Evolutionary conservation across 257 asterid species (phyloP).

Genomic region (Scutellaria barbata): DNA sequence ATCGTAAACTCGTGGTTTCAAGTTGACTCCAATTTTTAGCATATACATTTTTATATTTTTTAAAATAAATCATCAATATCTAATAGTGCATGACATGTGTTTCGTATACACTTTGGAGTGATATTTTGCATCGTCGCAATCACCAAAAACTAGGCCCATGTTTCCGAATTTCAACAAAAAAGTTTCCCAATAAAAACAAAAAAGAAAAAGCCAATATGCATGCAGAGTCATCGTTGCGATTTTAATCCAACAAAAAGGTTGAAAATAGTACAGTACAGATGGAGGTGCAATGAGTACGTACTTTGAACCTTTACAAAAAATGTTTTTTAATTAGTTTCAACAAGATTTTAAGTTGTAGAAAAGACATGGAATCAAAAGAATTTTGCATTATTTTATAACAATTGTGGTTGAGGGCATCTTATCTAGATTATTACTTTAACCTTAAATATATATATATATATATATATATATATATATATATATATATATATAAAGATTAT

Average conservation of each 20-base stretch:
- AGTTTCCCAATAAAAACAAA: background rate
- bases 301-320: background rate
- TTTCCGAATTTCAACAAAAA: too few relatives aligned
- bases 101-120: too few relatives aligned
- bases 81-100: too few relatives aligned
- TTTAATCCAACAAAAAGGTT: background rate
- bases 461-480: too few relatives aligned
- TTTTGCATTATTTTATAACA: background rate
- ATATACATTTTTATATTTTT: too few relatives aligned
- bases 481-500: too few relatives aligned
- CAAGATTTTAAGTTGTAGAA: background rate
- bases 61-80: too few relatives aligned
- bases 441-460: background rate
- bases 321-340: background rate
- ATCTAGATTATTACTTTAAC: background rate
- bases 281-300: conserved; percentile 37
- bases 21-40: too few relatives aligned
- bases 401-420: conserved; percentile 13
- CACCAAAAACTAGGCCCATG: too few relatives aligned
- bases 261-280: conserved; percentile 13
- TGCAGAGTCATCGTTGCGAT: background rate
- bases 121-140: too few relatives aligned
- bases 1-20: too few relatives aligned
- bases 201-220: background rate
- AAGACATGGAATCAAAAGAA: background rate